A percentile compares a stretch with the other conserved stretches of the same genome.
phyloP scores from a whole-genome alignment of 257 asterid species.

The Nicotiana knightiana region DNA sequence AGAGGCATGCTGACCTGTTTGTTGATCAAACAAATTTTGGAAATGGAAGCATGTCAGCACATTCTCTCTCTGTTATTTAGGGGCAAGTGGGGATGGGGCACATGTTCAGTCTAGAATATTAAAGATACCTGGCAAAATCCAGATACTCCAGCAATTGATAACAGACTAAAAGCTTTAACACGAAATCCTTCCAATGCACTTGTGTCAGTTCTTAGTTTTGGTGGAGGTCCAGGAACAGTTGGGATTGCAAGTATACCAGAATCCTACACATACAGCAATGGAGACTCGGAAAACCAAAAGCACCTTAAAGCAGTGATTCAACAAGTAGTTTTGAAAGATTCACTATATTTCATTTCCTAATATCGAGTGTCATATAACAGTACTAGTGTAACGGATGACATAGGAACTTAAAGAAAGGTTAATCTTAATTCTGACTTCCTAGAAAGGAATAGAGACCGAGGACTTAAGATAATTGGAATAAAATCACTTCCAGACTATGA shows the following conservation, averaged over 20 bases:
- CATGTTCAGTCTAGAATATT: background rate
- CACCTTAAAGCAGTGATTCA: background rate
- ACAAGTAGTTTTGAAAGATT: too few species aligned
- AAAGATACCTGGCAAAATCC: conserved; percentile 79
- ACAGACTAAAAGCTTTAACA: conserved; percentile 77
- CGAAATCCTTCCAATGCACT: conserved; percentile 55
- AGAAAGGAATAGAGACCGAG: too few species aligned
- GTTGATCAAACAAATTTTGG: conserved; percentile 1
- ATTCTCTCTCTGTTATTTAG: background rate
- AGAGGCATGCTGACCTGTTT: conserved; percentile 77
- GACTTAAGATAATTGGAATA: too few species aligned
- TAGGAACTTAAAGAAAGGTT: too few species aligned
- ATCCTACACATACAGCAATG: conserved; percentile 32
- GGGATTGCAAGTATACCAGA: conserved; percentile 72
- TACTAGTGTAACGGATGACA: too few species aligned
- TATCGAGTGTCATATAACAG: too few species aligned
- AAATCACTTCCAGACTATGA: too few species aligned
- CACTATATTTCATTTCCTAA: too few species aligned
- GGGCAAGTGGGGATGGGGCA: too few species aligned
- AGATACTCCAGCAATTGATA: conserved; percentile 84
- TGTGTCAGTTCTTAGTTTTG: conserved; percentile 63
- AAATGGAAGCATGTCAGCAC: background rate
- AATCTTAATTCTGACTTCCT: too few species aligned
- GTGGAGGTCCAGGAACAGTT: conserved; percentile 88
- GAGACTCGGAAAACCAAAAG: too few species aligned